phyloP scores from a whole-genome alignment of 2,329 filamentous ascomycete genomes.

The Capronia epimyces region DNA sequence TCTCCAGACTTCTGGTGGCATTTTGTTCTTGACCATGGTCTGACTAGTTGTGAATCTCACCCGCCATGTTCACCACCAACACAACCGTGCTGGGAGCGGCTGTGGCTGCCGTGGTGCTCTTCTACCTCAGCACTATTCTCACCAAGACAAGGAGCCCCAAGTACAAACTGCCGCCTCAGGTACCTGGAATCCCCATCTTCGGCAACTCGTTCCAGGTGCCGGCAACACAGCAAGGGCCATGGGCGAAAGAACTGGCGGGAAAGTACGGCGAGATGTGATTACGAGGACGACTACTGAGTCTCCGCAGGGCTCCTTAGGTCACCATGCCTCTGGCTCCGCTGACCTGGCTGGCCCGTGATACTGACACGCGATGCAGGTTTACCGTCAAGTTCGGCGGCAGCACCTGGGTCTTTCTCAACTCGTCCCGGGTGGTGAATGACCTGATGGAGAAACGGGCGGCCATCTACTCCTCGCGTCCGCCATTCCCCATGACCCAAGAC shows the following conservation, averaged over 20 bases:
- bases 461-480: conserved; percentile 38
- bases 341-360: too few species aligned
- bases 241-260: neutral
- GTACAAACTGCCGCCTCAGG: conserved; percentile 1
- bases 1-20: too few species aligned
- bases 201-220: conserved; percentile 4
- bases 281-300: neutral
- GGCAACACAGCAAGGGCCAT: neutral
- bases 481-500: conserved; percentile 28
- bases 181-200: conserved; percentile 3
- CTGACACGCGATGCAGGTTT: neutral
- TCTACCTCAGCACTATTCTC: too few species aligned
- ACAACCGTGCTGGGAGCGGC: too few species aligned
- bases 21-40: too few species aligned
- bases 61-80: too few species aligned
- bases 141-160: neutral
- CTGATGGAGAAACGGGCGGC: conserved; percentile 20
- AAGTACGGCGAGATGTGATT: conserved; percentile 6
- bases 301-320: neutral
- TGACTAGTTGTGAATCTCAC: too few species aligned
- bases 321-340: too few species aligned
- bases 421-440: conserved; percentile 3
- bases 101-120: too few species aligned
- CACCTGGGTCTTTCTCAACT: conserved; percentile 8
- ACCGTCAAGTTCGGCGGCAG: neutral